Base-by-base conservation (phyloP, 83 land plant species). In the Thuja plicata region DNA sequence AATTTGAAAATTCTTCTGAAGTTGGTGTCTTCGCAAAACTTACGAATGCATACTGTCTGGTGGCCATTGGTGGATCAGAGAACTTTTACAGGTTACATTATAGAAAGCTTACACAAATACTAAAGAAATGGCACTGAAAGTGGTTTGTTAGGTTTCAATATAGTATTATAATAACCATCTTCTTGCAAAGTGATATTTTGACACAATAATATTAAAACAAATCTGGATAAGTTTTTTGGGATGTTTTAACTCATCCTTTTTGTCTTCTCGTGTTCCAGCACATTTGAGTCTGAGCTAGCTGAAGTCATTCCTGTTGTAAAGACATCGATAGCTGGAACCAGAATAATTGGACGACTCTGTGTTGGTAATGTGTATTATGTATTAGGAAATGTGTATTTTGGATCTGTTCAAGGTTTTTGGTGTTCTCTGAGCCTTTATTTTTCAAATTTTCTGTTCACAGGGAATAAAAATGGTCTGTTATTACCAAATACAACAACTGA, bases 401-500 rank as follows among this genome's bases (percentile, higher is more conserved):
- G 10, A 43, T 50, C 74, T 66, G 54, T 3, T 19, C 4, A 24
- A 34, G 34, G 15, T 86, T n/a, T 38, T 87, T 77, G 13, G 15
- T 41, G 24, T 54, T 73, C 10, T 86, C 35, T 80, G 73, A 71
- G 35, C 62, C 12, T 30, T 87, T 8, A 11, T 45, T 76, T 84
- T 27, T n/a, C n/a, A n/a, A n/a, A n/a, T n/a, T n/a, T n/a, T 38
- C 45, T 12, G 24, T 35, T 87, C 38, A 19, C 60, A 55, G 99
- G 99, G 43, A 97, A 97, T 88, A 97, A 96, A 90, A 98, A 97
- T 82, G 99, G 99, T 40, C 96, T 98, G 86, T 93, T 98, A 2
- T 82, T 98, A 60, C 99, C 99, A 2, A 97, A 96, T 82, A 94
- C 95, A 12, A 97, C 99, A 77, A 98, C 98, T 43, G 99, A 98